Base-by-base conservation (phyloP, 306 rosid genomes). In the Clitoria ternatea region DNA sequence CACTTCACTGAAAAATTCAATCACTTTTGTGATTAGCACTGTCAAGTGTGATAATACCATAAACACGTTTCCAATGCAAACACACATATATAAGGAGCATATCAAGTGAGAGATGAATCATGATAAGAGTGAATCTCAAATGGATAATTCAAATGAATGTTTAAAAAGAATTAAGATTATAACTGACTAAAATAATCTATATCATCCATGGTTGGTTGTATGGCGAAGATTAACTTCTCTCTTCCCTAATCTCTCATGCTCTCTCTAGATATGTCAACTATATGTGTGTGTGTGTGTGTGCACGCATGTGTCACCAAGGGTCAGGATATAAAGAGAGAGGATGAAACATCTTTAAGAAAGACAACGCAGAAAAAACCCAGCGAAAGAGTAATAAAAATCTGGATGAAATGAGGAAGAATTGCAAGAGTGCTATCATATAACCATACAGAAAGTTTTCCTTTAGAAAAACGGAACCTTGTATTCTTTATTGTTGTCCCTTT, bases 1-100 rank as follows among this genome's bases (percentile, higher is more conserved):
- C 77, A 91, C 97, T 83, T 91, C 99, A 71, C 99, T 94, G 87
- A 80, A 83, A 84, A 78, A 63, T 67, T 64, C 54, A 75, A 47
- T 35, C 44, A 77, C 48, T 61, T 70, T 14, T 72, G 49, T 15
- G 40, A 19, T 62, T 84, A 63, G 40, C 63, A 56, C 69, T 11
- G 64, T 56, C 75, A 81, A 69, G 33, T 69, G 53, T 66, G 40
- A 69, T 39, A 29, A 56, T 26, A 27, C 44, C 60, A 47, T 30
- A 19, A 30, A 62, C 12, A 53, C 32, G 18, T 27, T 26, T 14
- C 2, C 37, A 26, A 27, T 36, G n/a, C n/a, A n/a, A n/a, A n/a
- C n/a, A n/a, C n/a, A n/a, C n/a, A n/a, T n/a, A n/a, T n/a, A n/a
- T n/a, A n/a, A n/a, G n/a, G n/a, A n/a, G n/a, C n/a, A n/a, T n/a